These are phyloP conservation scores for Plasmodium falciparum DNA, from an alignment of 169 alveolate genomes.

Conservation along the genomic window DNA sequence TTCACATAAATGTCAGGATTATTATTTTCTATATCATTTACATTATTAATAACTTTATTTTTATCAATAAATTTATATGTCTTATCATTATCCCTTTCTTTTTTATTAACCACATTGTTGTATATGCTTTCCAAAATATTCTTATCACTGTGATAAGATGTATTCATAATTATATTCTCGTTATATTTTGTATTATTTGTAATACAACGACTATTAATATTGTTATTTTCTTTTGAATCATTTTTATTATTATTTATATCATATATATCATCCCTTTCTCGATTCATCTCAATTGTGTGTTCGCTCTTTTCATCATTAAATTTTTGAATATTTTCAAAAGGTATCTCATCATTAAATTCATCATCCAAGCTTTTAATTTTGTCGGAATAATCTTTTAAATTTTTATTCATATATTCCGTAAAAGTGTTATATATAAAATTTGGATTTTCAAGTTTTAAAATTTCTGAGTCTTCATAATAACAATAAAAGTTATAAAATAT, in stretches of 20 bases:
- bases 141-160: neutral
- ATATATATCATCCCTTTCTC: neutral
- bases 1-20: neutral
- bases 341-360: slow-evolving; percentile 16
- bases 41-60: neutral
- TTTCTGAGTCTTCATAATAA: slow-evolving; percentile 25
- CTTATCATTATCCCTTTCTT: neutral
- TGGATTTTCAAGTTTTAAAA: slow-evolving; percentile 44
- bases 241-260: neutral
- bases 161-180: neutral
- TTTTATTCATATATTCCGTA: slow-evolving; percentile 27
- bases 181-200: neutral
- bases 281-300: neutral
- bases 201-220: neutral
- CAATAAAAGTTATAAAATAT: slow-evolving; percentile 37
- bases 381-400: neutral
- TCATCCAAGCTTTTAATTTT: neutral
- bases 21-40: neutral
- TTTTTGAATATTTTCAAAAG: neutral
- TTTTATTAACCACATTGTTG: neutral
- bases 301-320: neutral
- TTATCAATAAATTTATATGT: neutral
- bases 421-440: slow-evolving; percentile 33
- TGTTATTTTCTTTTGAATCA: neutral
- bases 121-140: neutral